These are phyloP conservation scores for Phaeomoniella chlamydospora DNA, from an alignment of 2,329 filamentous ascomycete genomes.

Conservation along the genomic window DNA sequence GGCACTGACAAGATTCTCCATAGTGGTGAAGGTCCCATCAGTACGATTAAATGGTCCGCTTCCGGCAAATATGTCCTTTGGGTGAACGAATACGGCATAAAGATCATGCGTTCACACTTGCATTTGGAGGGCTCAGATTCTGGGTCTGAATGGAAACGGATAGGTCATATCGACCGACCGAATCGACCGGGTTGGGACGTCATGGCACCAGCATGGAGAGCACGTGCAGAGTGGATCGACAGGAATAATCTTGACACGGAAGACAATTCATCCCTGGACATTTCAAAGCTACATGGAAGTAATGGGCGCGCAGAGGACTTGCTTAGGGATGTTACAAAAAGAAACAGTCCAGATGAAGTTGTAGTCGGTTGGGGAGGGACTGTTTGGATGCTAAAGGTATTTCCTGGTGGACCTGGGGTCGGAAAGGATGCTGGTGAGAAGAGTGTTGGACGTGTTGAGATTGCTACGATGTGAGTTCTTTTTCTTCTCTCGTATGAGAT, in stretches of 20 bases:
- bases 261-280: constrained; percentile 32
- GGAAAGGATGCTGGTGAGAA: constrained; percentile 56
- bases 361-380: constrained; percentile 92
- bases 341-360: constrained; percentile 50
- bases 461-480: constrained; percentile 72
- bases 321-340: constrained; percentile 24
- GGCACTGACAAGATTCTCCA: constrained; percentile 81
- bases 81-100: constrained; percentile 94
- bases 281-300: constrained; percentile 10
- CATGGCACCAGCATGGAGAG: constrained; percentile 93
- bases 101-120: constrained; percentile 86
- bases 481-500: constrained; percentile 11
- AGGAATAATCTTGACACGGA: constrained; percentile 64
- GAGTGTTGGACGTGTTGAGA: constrained; percentile 68
- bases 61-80: constrained; percentile 87
- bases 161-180: constrained; percentile 82
- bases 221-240: constrained; percentile 83
- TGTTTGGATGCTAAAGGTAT: constrained; percentile 89
- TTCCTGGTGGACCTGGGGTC: constrained; percentile 54
- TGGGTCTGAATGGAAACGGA: constrained; percentile 84
- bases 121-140: constrained; percentile 61
- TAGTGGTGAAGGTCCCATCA: constrained; percentile 82
- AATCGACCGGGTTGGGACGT: constrained; percentile 83
- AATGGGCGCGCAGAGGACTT: constrained; percentile 20
- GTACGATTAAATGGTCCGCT: constrained; percentile 84